Conservation (phyloP, 2,329 filamentous ascomycete genomes). For the Colletotrichum gloeosporioides region DNA sequence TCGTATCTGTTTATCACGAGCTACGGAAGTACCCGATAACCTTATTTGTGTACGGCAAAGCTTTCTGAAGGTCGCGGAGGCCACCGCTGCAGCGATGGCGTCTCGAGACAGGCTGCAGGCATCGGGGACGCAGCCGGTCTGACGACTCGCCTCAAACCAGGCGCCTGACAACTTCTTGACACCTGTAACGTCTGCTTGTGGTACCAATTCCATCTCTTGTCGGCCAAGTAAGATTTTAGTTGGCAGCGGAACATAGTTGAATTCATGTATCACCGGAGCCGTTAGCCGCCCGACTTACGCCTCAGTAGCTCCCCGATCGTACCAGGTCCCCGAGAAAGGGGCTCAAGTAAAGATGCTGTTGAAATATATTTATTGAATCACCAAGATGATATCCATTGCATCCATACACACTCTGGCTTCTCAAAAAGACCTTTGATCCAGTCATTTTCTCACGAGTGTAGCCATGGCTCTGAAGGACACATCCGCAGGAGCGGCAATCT, state of each 20-base stretch:
- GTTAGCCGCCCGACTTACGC: background rate
- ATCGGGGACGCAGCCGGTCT: background rate
- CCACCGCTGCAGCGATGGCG: background rate
- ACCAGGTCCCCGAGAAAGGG: background rate
- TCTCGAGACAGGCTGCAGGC: background rate
- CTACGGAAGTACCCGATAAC: background rate
- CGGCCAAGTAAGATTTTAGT: background rate
- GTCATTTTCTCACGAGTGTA: background rate
- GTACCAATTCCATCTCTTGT: background rate
- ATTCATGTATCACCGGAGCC: background rate
- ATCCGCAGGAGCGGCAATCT: constrained; percentile 1
- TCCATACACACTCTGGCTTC: background rate
- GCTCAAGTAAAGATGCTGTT: background rate
- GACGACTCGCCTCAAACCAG: background rate
- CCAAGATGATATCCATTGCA: background rate
- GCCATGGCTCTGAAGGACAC: background rate
- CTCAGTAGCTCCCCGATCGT: background rate
- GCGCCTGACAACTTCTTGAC: background rate
- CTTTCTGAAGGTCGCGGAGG: background rate
- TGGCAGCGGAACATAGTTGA: background rate
- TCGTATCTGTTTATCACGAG: background rate
- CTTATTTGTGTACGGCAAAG: background rate
- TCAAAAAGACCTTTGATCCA: accelerated
- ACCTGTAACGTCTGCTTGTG: background rate
- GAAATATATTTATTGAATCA: background rate